These are phyloP conservation scores for Thuidium tamariscinum DNA, from an alignment of 225 moss, liverwort and hornwort genomes.

Conservation along the genomic window DNA sequence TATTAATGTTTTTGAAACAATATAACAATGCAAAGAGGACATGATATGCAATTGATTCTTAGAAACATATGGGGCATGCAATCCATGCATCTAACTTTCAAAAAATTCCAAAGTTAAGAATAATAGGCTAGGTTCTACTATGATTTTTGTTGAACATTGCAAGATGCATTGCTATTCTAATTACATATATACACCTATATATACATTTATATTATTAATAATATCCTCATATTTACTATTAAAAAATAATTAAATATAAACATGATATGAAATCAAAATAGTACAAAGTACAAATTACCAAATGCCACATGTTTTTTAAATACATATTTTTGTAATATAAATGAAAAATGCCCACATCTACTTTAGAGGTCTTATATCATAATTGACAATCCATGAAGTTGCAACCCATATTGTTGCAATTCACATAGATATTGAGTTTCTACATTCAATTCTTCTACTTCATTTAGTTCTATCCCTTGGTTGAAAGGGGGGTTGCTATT, in stretches of 20 bases:
- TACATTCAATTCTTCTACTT: fast-evolving
- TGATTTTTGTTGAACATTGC: neutral
- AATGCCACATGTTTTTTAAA: neutral
- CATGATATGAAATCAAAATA: neutral
- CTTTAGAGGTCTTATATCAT: neutral
- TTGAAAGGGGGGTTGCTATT: too few species aligned
- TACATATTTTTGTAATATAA: neutral
- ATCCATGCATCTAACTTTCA: neutral
- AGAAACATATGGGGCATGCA: neutral
- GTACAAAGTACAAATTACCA: neutral
- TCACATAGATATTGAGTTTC: neutral
- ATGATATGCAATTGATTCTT: neutral
- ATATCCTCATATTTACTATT: neutral
- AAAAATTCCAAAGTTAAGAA: neutral
- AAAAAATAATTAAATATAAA: neutral
- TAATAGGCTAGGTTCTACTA: neutral
- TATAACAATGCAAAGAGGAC: neutral
- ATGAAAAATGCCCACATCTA: neutral
- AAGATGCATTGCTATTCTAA: too few species aligned
- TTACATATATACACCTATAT: too few species aligned
- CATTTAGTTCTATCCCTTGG: fast-evolving
- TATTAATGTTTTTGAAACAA: neutral
- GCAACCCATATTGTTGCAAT: neutral
- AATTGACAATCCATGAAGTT: too few species aligned
- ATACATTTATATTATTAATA: neutral